Conservation (phyloP, 768 basidiomycete species). For the Russula sp. region DNA sequence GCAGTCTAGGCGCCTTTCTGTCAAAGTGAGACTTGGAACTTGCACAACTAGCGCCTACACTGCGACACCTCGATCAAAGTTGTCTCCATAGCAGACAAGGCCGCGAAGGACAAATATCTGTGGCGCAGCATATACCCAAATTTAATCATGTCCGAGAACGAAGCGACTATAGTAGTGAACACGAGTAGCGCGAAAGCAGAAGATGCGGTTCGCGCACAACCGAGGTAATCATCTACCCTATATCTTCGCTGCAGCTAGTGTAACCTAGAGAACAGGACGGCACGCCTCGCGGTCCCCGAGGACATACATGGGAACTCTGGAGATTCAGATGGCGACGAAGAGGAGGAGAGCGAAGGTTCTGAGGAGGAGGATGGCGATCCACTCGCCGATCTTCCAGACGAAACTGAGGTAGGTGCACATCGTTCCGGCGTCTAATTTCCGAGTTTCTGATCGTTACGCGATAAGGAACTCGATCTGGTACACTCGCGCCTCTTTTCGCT, state of each 20-base stretch:
- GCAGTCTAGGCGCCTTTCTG: neutral
- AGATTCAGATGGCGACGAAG: conserved; percentile 54
- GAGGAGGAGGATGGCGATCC: conserved; percentile 48
- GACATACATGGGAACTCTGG: conserved; percentile 12
- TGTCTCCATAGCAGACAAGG: conserved; percentile 5
- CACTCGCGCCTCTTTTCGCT: conserved; percentile 75
- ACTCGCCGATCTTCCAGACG: conserved; percentile 75
- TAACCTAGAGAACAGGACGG: conserved; percentile 18
- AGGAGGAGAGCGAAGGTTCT: conserved; percentile 41
- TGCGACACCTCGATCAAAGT: neutral
- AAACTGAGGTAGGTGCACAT: conserved; percentile 77
- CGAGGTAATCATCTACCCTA: conserved; percentile 13
- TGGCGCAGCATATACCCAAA: conserved; percentile 4
- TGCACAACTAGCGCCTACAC: neutral
- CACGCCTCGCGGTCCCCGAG: conserved; percentile 27
- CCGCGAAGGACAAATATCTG: conserved; percentile 5
- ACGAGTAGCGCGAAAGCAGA: neutral
- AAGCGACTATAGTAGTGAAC: neutral
- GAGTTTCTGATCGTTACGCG: conserved; percentile 14
- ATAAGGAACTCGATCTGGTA: conserved; percentile 81
- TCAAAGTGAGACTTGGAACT: neutral
- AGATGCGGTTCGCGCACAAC: conserved; percentile 1
- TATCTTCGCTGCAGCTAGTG: neutral
- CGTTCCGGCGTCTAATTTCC: neutral
- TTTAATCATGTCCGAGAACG: conserved; percentile 18